Conservation (phyloP, 2,329 filamentous ascomycete species). For the Cercospora sp. region DNA sequence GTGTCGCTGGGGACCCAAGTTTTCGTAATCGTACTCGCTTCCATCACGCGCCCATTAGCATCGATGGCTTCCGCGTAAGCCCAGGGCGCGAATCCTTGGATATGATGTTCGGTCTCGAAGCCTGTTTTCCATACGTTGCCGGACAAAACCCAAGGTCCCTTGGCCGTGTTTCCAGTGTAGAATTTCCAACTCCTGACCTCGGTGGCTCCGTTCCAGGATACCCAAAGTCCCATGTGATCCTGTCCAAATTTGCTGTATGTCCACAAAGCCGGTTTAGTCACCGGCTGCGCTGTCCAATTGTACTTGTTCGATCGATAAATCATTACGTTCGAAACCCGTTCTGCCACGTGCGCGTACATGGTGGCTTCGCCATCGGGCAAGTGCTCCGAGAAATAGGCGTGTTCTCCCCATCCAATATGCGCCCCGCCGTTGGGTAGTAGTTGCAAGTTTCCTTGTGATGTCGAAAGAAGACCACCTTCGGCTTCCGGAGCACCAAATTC, state of each 20-base stretch:
- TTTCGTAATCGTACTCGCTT: conserved; percentile 37
- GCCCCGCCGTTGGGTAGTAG: conserved; percentile 55
- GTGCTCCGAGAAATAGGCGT: conserved; percentile 47
- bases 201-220: conserved; percentile 56
- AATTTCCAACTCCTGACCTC: conserved; percentile 54
- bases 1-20: conserved; percentile 41
- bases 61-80: conserved; percentile 40
- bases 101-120: conserved; percentile 46
- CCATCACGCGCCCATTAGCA: conserved; percentile 33
- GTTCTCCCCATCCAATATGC: conserved; percentile 58
- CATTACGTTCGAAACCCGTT: conserved; percentile 45
- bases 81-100: conserved; percentile 32
- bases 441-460: conserved; percentile 57
- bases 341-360: conserved; percentile 54
- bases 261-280: conserved; percentile 42
- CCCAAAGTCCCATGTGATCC: conserved; percentile 47
- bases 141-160: conserved; percentile 41
- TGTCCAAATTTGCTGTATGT: conserved; percentile 40
- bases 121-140: conserved; percentile 44
- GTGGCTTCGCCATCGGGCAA: conserved; percentile 51
- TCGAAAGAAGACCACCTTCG: conserved; percentile 48
- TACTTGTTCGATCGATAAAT: conserved; percentile 59
- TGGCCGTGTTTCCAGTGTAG: conserved; percentile 43
- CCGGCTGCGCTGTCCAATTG: conserved; percentile 54
- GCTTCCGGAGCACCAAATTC: conserved; percentile 52